Conservation (phyloP, 192 early-diverging fungal species). For the Blastocladiella britannica region DNA sequence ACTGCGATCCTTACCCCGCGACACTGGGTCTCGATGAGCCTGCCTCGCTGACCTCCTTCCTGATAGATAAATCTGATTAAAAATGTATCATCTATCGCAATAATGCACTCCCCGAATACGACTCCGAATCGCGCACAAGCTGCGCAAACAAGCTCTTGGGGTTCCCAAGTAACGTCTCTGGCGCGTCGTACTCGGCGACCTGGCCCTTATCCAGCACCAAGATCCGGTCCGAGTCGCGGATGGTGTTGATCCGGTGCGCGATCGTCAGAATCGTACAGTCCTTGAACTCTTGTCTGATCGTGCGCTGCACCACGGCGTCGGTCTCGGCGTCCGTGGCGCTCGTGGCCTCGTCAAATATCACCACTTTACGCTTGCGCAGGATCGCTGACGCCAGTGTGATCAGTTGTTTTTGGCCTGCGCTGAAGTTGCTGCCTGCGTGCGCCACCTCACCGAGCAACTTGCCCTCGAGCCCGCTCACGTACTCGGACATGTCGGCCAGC, state of each 20-base stretch:
- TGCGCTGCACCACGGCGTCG: slow-evolving; percentile 6
- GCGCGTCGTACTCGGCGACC: slow-evolving; percentile 26
- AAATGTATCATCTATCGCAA: no score
- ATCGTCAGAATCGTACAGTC: slow-evolving; percentile 5
- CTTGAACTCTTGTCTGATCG: slow-evolving; percentile 3
- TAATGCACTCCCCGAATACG: no score
- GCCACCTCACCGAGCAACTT: no score
- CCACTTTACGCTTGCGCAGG: slow-evolving; percentile 21
- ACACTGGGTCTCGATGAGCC: no score
- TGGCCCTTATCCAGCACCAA: slow-evolving; percentile 19
- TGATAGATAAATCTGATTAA: no score
- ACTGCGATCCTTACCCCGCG: no score
- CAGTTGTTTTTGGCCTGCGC: slow-evolving; percentile 27
- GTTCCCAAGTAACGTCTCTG: no score
- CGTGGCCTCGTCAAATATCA: slow-evolving; percentile 38
- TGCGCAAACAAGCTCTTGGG: no score
- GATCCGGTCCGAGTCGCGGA: slow-evolving; percentile 24
- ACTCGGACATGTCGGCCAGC: no score
- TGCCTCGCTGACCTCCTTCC: no score
- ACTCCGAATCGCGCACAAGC: no score
- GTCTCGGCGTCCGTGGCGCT: slow-evolving; percentile 21
- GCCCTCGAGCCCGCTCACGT: no score
- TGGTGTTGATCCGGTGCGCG: slow-evolving; percentile 16
- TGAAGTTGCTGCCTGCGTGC: slow-evolving; percentile 9
- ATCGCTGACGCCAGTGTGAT: slow-evolving; percentile 34